Conservation (phyloP, 179 eudicot species). For the Beta corolliflora region DNA sequence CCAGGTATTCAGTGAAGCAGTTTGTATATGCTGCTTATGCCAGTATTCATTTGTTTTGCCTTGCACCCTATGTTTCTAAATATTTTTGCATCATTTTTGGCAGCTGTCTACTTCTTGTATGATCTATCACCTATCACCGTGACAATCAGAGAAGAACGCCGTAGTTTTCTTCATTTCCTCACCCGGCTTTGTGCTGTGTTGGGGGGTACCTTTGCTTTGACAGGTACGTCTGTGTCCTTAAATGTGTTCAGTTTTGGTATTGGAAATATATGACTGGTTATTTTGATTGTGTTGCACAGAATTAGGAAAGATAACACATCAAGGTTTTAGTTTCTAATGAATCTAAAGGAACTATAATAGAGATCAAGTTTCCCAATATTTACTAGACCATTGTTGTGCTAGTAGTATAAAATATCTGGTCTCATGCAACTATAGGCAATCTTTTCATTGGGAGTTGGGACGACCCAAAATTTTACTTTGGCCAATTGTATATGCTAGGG, state of each 20-base stretch:
- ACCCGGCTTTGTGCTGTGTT: conserved; percentile 97
- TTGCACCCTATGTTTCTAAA: conserved; percentile 3
- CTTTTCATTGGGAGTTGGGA: background rate
- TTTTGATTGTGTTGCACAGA: background rate
- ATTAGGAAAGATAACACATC: background rate
- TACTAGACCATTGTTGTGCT: too few species aligned
- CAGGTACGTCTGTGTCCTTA: conserved; percentile 52
- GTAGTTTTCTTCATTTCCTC: conserved; percentile 94
- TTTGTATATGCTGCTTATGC: background rate
- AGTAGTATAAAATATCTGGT: background rate
- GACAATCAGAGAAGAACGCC: conserved; percentile 93
- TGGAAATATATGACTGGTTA: conserved; percentile 5
- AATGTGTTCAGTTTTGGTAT: background rate
- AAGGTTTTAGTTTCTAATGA: too few species aligned
- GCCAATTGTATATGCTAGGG: background rate
- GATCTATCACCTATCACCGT: conserved; percentile 97
- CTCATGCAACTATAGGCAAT: background rate
- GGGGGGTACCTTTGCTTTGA: conserved; percentile 97
- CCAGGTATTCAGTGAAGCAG: conserved; percentile 55
- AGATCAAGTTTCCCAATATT: too few species aligned
- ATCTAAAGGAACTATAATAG: too few species aligned
- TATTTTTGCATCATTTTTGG: conserved; percentile 13
- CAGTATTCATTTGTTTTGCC: background rate
- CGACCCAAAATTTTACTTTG: background rate
- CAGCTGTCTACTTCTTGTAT: conserved; percentile 97